Evolutionary conservation across 73 alveolate genomes (phyloP).

Genomic region (Loxodes magnus): DNA sequence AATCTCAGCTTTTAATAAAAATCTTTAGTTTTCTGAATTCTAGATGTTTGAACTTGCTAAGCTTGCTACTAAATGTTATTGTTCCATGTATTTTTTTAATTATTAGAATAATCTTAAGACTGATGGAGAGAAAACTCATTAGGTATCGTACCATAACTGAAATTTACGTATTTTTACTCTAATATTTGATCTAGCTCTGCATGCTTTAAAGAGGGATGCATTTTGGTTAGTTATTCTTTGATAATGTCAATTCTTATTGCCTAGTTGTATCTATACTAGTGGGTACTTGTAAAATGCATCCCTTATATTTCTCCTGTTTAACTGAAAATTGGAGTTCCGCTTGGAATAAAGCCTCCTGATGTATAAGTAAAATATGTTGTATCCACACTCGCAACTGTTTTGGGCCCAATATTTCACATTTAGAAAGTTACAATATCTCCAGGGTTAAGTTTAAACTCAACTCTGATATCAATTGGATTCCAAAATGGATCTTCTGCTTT

Average conservation of each 20-base stretch:
- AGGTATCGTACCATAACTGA: neutral
- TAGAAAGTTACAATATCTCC: neutral
- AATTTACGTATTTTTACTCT: too few species aligned
- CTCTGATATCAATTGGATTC: neutral
- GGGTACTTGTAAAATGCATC: neutral
- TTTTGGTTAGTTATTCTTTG: neutral
- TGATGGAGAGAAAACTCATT: neutral
- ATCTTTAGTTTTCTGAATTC: too few species aligned
- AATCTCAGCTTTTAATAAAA: neutral
- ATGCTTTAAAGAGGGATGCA: too few species aligned
- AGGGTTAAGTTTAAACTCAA: neutral
- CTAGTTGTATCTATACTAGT: neutral
- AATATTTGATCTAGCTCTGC: too few species aligned
- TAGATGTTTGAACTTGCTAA: too few species aligned
- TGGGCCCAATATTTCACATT: neutral
- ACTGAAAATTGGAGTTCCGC: constrained; percentile 1
- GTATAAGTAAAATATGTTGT: neutral
- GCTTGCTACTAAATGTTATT: too few species aligned
- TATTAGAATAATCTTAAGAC: neutral
- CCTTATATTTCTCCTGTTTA: neutral
- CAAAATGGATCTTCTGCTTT: neutral
- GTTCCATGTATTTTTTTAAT: neutral
- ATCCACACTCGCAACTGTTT: neutral
- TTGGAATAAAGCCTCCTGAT: neutral
- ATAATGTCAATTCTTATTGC: constrained; percentile 10